These are phyloP conservation scores for Psilocybe tampanensis DNA, from an alignment of 768 basidiomycete genomes.

Conservation along the genomic window DNA sequence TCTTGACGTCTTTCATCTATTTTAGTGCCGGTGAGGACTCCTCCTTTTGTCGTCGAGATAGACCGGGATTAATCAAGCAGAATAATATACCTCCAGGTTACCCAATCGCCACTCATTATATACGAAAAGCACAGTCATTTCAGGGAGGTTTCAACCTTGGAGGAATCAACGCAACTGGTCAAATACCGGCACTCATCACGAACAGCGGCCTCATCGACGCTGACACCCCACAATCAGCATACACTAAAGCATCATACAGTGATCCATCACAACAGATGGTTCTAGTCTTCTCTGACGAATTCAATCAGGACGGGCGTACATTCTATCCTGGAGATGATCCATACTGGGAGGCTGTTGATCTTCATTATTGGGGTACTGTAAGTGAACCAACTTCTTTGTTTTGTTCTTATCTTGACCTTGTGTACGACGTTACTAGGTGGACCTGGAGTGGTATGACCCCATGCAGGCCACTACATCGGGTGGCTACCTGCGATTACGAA, in stretches of 20 bases:
- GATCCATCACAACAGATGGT: constrained; percentile 51
- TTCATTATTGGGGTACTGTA: constrained; percentile 71
- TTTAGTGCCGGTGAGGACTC: constrained; percentile 39
- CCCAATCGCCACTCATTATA: constrained; percentile 51
- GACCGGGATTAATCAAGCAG: background rate
- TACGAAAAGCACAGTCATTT: constrained; percentile 39
- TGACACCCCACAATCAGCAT: constrained; percentile 64
- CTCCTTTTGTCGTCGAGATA: background rate
- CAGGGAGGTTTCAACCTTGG: constrained; percentile 71
- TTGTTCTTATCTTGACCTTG: background rate
- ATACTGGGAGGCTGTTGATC: constrained; percentile 59
- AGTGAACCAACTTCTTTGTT: constrained; percentile 24
- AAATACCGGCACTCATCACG: constrained; percentile 56
- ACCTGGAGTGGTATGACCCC: constrained; percentile 84
- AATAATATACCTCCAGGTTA: constrained; percentile 35
- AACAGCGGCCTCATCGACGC: constrained; percentile 70
- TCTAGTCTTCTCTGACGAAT: constrained; percentile 83
- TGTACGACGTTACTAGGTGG: constrained; percentile 36
- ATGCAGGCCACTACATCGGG: constrained; percentile 63
- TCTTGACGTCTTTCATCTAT: background rate
- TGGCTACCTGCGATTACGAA: constrained; percentile 72
- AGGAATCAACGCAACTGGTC: constrained; percentile 71
- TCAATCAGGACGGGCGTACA: constrained; percentile 69
- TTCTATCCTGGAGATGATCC: constrained; percentile 75
- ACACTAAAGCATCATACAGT: constrained; percentile 53